phyloP scores from a whole-genome alignment of 1,139 yeast species.

The Yamadazyma blattariae region DNA sequence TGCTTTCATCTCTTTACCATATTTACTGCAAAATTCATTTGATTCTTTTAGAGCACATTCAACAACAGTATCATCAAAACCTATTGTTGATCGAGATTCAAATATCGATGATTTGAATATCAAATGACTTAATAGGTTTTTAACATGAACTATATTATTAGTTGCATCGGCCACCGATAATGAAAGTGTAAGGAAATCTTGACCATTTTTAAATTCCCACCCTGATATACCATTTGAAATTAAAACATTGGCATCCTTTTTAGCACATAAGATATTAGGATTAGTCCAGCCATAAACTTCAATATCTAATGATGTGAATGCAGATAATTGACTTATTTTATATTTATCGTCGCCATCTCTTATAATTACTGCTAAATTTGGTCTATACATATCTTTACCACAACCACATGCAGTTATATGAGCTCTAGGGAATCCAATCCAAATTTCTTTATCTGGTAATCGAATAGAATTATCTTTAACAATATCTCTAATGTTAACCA shows the following conservation, averaged over 20 bases:
- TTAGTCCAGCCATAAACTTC: constrained; percentile 31
- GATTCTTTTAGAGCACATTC: constrained; percentile 30
- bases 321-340: constrained; percentile 29
- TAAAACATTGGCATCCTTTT: constrained; percentile 27
- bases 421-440: constrained; percentile 51
- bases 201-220: constrained; percentile 20
- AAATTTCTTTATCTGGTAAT: constrained; percentile 36
- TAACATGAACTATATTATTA: constrained; percentile 30
- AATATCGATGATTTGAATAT: constrained; percentile 14
- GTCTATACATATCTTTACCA: constrained; percentile 46
- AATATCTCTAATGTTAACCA: constrained; percentile 21
- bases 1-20: constrained; percentile 18
- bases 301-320: constrained; percentile 34
- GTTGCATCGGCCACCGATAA: constrained; percentile 37
- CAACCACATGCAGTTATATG: constrained; percentile 48
- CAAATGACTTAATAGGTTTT: constrained; percentile 23
- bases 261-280: constrained; percentile 24
- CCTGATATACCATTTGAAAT: constrained; percentile 38
- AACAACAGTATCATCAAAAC: constrained; percentile 28
- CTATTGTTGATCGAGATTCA: constrained; percentile 10
- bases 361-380: constrained; percentile 39
- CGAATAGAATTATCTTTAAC: constrained; percentile 5
- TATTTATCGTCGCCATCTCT: constrained; percentile 19
- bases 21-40: constrained; percentile 17
- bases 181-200: constrained; percentile 31